A percentile compares a stretch with the other conserved stretches of the same genome.
Conservation (phyloP, 1,284 basidiomycete species). For the Xerocomus amazonicus region DNA sequence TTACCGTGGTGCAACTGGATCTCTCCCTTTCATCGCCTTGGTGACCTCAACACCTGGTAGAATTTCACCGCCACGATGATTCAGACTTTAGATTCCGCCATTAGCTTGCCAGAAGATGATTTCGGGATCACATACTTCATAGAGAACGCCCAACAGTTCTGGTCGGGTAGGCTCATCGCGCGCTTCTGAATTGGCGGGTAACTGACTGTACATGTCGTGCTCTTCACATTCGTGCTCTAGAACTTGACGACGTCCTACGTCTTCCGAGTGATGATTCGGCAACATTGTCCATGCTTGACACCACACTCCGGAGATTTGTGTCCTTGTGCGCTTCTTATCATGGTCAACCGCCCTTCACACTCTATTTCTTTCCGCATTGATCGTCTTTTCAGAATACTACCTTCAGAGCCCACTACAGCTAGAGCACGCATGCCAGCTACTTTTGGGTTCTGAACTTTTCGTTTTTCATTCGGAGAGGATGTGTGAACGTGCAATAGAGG, state of each 20-base stretch:
- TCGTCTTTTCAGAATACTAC: slow-evolving; percentile 60
- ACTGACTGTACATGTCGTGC: slow-evolving; percentile 2
- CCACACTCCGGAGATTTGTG: slow-evolving; percentile 72
- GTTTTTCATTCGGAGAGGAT: slow-evolving; percentile 85
- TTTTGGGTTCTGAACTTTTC: slow-evolving; percentile 83
- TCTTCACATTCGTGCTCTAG: slow-evolving; percentile 38
- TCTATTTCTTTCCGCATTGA: slow-evolving; percentile 10
- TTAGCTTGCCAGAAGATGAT: slow-evolving; percentile 29
- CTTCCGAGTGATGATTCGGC: slow-evolving; percentile 57
- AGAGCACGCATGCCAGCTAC: slow-evolving; percentile 70
- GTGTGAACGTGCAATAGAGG: slow-evolving; percentile 72
- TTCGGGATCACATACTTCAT: slow-evolving; percentile 78
- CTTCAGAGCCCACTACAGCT: slow-evolving; percentile 78
- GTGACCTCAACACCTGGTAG: neutral
- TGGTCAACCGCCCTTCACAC: slow-evolving; percentile 48
- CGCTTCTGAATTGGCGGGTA: slow-evolving; percentile 1
- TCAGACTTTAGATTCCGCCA: slow-evolving; percentile 15
- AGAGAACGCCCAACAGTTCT: slow-evolving; percentile 78
- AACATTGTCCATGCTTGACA: slow-evolving; percentile 73
- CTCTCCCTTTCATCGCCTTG: slow-evolving; percentile 6
- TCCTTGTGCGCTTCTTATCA: slow-evolving; percentile 81
- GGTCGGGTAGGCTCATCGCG: slow-evolving; percentile 62
- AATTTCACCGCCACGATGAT: slow-evolving; percentile 8
- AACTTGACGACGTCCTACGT: slow-evolving; percentile 79
- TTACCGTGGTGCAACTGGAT: neutral